Percentiles rank a stretch among this genome's conserved stretches.
Conservation (phyloP, 225 moss, liverwort and hornwort species). For the Asterella californica region DNA sequence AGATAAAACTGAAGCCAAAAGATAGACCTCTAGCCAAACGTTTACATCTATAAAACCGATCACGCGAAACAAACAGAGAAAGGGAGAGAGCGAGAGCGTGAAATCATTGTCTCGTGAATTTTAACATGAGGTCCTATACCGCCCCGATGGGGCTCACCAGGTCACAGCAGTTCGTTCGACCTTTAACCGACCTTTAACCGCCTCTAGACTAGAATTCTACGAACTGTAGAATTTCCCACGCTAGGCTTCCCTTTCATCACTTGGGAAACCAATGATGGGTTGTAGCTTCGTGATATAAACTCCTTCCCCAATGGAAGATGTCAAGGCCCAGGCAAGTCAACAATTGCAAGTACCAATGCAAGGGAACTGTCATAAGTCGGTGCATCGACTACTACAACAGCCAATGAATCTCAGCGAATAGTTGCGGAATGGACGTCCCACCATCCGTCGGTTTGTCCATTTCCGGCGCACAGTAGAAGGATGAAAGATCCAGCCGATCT, state of each 20-base stretch:
- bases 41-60: neutral
- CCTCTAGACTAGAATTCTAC: neutral
- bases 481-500: neutral
- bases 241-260: neutral
- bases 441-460: slow-evolving; percentile 5
- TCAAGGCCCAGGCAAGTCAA: neutral
- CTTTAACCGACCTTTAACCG: neutral
- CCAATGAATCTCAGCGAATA: neutral
- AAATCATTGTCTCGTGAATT: neutral
- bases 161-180: neutral
- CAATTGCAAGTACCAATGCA: slow-evolving; percentile 7
- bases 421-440: slow-evolving; percentile 14
- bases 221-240: no score
- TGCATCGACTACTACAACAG: slow-evolving; percentile 11
- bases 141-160: neutral
- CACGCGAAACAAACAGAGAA: neutral
- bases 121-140: neutral
- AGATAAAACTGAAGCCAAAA: neutral
- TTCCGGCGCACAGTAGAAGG: neutral
- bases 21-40: neutral
- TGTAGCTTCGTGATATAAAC: neutral
- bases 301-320: neutral
- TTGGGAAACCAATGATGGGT: neutral
- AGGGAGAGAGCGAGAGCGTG: neutral
- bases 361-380: slow-evolving; percentile 1